Percentiles rank a stretch among this genome's conserved stretches.
These are phyloP conservation scores for Aspergillus arachidicola DNA, from an alignment of 2,329 filamentous ascomycete species.

Conservation along the genomic window DNA sequence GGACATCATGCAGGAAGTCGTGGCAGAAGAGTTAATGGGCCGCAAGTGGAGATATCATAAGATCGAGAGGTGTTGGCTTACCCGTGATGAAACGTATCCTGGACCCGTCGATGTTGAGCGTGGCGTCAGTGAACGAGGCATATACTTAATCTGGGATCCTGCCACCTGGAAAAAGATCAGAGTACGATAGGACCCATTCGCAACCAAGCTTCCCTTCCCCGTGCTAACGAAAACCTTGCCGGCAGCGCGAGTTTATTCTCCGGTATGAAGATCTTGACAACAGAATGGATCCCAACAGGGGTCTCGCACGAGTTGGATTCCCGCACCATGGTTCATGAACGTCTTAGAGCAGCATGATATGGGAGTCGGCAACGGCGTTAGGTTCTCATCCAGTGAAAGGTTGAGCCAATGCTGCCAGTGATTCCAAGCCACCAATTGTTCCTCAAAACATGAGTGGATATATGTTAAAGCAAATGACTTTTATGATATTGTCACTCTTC, in stretches of 20 bases:
- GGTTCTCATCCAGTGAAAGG: constrained; percentile 30
- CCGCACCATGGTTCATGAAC: constrained; percentile 41
- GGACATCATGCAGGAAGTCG: constrained; percentile 67
- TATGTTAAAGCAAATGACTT: constrained; percentile 29
- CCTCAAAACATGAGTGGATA: constrained; percentile 30
- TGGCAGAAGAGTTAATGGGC: constrained; percentile 62
- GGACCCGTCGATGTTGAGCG: constrained; percentile 52
- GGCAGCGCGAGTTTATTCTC: constrained; percentile 51
- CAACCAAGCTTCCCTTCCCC: not conserved
- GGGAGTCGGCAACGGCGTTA: constrained; percentile 37
- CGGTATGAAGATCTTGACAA: constrained; percentile 55
- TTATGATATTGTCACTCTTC: constrained; percentile 23
- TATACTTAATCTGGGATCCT: constrained; percentile 55
- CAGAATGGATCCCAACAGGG: constrained; percentile 44
- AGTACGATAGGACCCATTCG: constrained; percentile 36
- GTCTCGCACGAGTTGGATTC: constrained; percentile 38
- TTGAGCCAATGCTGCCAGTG: constrained; percentile 28
- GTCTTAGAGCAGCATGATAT: constrained; percentile 20
- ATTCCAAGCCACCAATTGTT: constrained; percentile 29
- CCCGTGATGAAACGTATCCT: constrained; percentile 50
- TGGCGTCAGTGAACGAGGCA: constrained; percentile 53
- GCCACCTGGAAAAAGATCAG: constrained; percentile 53
- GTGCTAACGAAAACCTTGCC: constrained; percentile 19
- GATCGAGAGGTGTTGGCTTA: constrained; percentile 55
- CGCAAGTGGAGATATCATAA: constrained; percentile 58